phyloP scores from a whole-genome alignment of 306 rosid species.

The Inga laurina region DNA sequence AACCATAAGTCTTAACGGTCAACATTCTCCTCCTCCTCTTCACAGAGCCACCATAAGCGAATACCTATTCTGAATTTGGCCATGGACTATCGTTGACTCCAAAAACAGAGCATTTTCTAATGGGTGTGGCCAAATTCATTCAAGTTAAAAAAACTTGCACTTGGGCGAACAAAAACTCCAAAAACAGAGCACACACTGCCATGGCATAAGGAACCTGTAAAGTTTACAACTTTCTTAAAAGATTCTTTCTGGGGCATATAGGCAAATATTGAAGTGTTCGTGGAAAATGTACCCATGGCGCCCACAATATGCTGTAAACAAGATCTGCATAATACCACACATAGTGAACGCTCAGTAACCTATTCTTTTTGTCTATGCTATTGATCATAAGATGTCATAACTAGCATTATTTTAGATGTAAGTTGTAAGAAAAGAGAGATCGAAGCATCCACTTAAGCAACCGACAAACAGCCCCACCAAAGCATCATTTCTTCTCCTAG shows the following conservation, averaged over 20 bases:
- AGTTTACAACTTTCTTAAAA: no score
- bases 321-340: conserved; percentile 51
- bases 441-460: conserved; percentile 48
- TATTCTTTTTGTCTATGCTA: not conserved
- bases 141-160: no score
- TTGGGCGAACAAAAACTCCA: no score
- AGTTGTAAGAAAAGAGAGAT: not conserved
- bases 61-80: no score
- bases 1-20: no score
- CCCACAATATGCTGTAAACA: conserved; percentile 69
- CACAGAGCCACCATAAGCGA: no score
- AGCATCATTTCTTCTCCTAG: conserved; percentile 43
- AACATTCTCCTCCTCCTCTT: no score
- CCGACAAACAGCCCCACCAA: conserved; percentile 62
- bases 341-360: conserved; percentile 11
- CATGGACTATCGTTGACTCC: no score
- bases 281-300: conserved; percentile 67
- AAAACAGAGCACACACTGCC: no score
- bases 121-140: no score
- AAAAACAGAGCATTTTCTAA: no score
- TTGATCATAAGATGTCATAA: not conserved
- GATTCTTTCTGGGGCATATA: conserved; percentile 3
- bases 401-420: not conserved
- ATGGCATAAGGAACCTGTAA: no score
- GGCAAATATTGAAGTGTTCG: conserved; percentile 3